Base-by-base conservation (phyloP, 495 filamentous ascomycete genomes). In the Talaromyces trachyspermus region DNA sequence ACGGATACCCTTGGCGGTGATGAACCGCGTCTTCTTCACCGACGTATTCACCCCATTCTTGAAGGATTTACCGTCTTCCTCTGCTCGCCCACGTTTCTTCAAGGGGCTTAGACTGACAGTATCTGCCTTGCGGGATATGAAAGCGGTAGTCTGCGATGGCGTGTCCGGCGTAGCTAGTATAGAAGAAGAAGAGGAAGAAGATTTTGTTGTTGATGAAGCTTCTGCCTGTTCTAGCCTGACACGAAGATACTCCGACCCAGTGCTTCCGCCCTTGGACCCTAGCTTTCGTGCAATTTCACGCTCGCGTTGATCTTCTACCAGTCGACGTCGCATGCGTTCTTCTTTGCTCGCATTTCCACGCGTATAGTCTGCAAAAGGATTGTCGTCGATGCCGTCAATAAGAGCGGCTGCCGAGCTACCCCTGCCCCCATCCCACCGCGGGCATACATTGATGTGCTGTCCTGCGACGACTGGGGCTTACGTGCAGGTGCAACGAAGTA, bases 21-120 rank as follows among this genome's bases (percentile, higher is more conserved):
- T 77, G 56, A 94, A 92, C 14, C 88, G 70, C 11, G 86, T 92
- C 70, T 89, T 92, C 64, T 92, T 91, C 10, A 70, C 62, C 4
- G 44, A 46, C 24, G 44, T 1, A 2, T 12, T 4, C 3, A 58
- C 46, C 17, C 19, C 59, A 19, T 58, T 65, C 54, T 59, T 62
- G 48, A 60, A 63, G 17, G 60, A 60, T 36, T 59, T 64, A 45
- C 63, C 57, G 20, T 57, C 61, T 10, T 59, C 59, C 45, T 63
- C 53, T 7, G 61, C 62, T 20, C 67, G 61, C 41, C 32, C 39
- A 63, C 86, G 87, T 37, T 83, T 70, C 61, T 89, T 94, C 48
- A 81, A 71, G 7, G 89, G 88, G 49, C 81, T 81, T 25, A 97
- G 70, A 22, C 76, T 73, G 24, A 94, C 76, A 45, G 60, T 57